Percentiles rank a stretch among this genome's conserved stretches.
These are phyloP conservation scores for Candida sakaeoensis DNA, from an alignment of 805 yeast species.

Conservation along the genomic window DNA sequence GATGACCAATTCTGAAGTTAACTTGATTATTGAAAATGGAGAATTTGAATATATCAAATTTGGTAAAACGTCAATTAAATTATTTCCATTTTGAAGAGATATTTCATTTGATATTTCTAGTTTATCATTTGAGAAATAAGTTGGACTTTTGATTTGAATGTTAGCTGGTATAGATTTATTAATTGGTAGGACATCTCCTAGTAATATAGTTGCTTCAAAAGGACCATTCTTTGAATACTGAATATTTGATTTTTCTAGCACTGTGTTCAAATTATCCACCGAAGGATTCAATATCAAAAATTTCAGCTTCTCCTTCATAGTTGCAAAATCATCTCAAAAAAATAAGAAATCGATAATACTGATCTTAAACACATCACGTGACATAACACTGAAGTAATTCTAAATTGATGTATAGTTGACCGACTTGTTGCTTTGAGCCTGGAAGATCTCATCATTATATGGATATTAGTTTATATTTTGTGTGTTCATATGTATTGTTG, in stretches of 20 bases:
- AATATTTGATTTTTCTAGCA: constrained; percentile 42
- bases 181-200: constrained; percentile 43
- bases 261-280: constrained; percentile 38
- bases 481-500: not conserved
- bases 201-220: constrained; percentile 50
- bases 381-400: not conserved
- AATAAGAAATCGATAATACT: not conserved
- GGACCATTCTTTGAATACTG: constrained; percentile 63
- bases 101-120: constrained; percentile 16
- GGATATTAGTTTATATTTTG: not conserved
- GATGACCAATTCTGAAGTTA: constrained; percentile 44
- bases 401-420: too few relatives aligned
- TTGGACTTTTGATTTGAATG: constrained; percentile 18
- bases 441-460: too few relatives aligned
- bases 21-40: constrained; percentile 32
- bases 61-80: constrained; percentile 18
- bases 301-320: constrained; percentile 18
- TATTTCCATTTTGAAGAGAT: constrained; percentile 14
- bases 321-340: not conserved
- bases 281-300: constrained; percentile 46
- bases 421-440: too few relatives aligned
- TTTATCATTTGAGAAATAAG: constrained; percentile 23
- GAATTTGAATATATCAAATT: constrained; percentile 28
- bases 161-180: constrained; percentile 15
- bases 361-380: not conserved